A percentile compares a stretch with the other conserved stretches of the same genome.
These are phyloP conservation scores for Arctium minus DNA, from an alignment of 129 eudicot genomes.

Conservation along the genomic window DNA sequence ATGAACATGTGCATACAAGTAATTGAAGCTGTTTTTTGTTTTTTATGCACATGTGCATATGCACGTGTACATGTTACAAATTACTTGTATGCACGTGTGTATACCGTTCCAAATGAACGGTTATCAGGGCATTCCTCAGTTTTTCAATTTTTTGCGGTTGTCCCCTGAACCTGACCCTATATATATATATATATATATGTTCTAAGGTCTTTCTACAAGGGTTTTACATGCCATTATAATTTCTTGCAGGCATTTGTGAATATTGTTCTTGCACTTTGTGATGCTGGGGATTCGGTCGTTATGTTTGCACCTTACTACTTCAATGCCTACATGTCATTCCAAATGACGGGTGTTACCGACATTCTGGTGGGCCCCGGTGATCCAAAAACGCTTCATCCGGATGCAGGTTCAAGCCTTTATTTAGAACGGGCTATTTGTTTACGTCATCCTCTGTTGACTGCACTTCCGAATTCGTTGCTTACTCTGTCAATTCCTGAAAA, in stretches of 20 bases:
- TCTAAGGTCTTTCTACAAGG: neutral
- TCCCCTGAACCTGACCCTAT: neutral
- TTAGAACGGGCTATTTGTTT: neutral
- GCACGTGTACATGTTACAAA: no score
- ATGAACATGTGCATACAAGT: no score
- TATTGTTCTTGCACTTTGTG: conserved; percentile 88
- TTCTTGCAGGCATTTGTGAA: conserved; percentile 91
- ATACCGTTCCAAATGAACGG: no score
- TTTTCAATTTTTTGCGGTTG: no score
- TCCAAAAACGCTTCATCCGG: conserved; percentile 85
- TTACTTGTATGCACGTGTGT: no score
- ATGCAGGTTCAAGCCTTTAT: conserved; percentile 62
- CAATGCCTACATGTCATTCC: conserved; percentile 99
- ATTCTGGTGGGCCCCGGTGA: conserved; percentile 97
- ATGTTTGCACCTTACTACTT: conserved; percentile 99
- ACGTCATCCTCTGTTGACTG: neutral
- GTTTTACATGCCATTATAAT: neutral
- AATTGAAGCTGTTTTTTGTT: no score
- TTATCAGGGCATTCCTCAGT: no score
- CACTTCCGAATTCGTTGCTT: neutral
- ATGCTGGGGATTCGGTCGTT: conserved; percentile 96
- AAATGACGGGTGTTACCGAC: conserved; percentile 94
- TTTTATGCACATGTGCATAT: no score
- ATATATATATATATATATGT: no score
- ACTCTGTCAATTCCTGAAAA: neutral